A percentile compares a stretch with the other conserved stretches of the same genome.
Evolutionary conservation across 164 flowering plant genomes (phyloP).

Genomic region (Cinnamomum micranthum): DNA sequence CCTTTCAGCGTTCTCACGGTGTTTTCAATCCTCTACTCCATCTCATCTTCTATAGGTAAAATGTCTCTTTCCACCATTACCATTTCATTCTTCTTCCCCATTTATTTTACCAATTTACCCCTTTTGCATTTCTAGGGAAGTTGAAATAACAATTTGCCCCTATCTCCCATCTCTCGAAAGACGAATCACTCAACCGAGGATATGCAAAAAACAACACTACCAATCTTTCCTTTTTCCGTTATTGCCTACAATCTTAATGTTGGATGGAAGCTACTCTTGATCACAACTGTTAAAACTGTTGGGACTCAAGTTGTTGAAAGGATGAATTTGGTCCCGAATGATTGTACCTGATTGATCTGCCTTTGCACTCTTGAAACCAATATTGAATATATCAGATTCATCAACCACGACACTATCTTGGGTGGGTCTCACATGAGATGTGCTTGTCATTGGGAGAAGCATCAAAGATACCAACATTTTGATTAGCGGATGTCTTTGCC

Average conservation of each 20-base stretch:
- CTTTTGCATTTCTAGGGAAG: too few relatives aligned
- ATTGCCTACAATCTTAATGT: not conserved
- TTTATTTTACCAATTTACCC: too few relatives aligned
- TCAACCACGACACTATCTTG: not conserved
- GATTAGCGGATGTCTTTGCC: not conserved
- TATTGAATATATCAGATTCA: not conserved
- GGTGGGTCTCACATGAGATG: too few relatives aligned
- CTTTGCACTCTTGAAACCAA: not conserved
- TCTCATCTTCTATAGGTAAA: too few relatives aligned
- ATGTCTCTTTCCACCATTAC: too few relatives aligned
- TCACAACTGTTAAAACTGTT: not conserved
- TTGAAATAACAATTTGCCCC: too few relatives aligned
- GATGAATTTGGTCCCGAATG: not conserved
- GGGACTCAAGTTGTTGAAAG: not conserved
- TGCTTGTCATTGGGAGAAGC: too few relatives aligned
- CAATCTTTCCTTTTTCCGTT: not conserved
- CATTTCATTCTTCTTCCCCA: too few relatives aligned
- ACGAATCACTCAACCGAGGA: too few relatives aligned
- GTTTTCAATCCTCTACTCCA: too few relatives aligned
- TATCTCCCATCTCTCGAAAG: too few relatives aligned
- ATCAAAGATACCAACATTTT: not conserved
- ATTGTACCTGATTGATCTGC: not conserved
- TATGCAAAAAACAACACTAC: not conserved
- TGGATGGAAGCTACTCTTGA: not conserved
- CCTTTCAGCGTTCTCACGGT: too few relatives aligned